Evolutionary conservation across 164 flowering plant species (phyloP).

Genomic region (Liriodendron chinense): DNA sequence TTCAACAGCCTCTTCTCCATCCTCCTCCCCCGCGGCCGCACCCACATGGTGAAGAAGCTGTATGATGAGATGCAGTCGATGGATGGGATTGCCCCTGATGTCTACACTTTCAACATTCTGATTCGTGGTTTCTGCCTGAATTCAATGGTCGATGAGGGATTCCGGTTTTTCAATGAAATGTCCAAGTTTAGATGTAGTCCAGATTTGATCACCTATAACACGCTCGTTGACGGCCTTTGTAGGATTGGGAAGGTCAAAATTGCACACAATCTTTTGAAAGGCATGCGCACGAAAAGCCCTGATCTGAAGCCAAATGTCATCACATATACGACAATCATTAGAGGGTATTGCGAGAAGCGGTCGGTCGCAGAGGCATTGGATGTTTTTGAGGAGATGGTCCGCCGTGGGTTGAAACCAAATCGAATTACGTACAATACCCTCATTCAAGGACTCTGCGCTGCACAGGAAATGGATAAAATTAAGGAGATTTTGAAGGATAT

Average conservation of each 20-base stretch:
- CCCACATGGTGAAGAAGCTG: conserved; percentile 46
- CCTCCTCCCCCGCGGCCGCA: conserved; percentile 63
- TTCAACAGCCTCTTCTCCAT: conserved; percentile 53
- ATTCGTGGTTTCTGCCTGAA: conserved; percentile 75
- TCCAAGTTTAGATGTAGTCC: conserved; percentile 36
- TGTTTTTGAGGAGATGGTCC: conserved; percentile 58
- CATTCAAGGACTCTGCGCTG: conserved; percentile 76
- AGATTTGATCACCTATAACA: conserved; percentile 67
- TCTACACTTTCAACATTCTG: conserved; percentile 63
- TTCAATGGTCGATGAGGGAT: conserved; percentile 66
- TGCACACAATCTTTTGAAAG: conserved; percentile 64
- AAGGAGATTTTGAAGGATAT: conserved; percentile 57
- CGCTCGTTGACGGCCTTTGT: conserved; percentile 81
- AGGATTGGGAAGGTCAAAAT: conserved; percentile 56
- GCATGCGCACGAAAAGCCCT: conserved; percentile 47
- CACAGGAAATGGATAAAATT: conserved; percentile 48
- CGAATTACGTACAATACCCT: conserved; percentile 53
- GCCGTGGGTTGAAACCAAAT: conserved; percentile 51
- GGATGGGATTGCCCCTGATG: conserved; percentile 58
- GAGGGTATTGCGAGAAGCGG: conserved; percentile 69
- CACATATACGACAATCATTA: conserved; percentile 75
- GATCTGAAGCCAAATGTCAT: conserved; percentile 68
- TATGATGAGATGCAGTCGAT: conserved; percentile 63
- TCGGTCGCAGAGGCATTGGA: conserved; percentile 49
- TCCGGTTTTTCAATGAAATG: conserved; percentile 66